phyloP scores from a whole-genome alignment of 2,329 filamentous ascomycete genomes.

The Fusarium falciforme region DNA sequence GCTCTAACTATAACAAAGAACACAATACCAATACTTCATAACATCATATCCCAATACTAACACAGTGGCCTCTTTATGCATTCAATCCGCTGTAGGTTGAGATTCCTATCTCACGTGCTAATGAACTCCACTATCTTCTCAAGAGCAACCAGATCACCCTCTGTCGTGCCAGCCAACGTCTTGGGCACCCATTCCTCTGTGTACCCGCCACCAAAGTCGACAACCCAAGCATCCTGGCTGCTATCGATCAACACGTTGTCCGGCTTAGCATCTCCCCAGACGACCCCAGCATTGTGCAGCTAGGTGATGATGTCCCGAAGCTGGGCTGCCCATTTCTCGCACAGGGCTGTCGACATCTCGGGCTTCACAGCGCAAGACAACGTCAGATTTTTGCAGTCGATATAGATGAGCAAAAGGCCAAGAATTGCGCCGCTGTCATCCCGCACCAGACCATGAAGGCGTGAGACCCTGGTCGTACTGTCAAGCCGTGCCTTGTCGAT shows the following conservation, averaged over 20 bases:
- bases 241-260: background rate
- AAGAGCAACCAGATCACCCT: constrained; percentile 9
- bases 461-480: constrained; percentile 10
- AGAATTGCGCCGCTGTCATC: constrained; percentile 7
- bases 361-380: constrained; percentile 11
- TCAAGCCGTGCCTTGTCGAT: constrained; percentile 19
- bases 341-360: background rate
- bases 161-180: background rate
- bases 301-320: constrained; percentile 21
- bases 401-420: constrained; percentile 33
- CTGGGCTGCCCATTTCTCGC: constrained; percentile 32
- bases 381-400: constrained; percentile 16
- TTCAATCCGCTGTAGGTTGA: background rate
- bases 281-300: constrained; percentile 18
- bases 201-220: constrained; percentile 1
- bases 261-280: background rate
- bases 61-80: no score
- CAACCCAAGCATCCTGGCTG: constrained; percentile 1
- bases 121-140: constrained; percentile 5
- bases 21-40: no score
- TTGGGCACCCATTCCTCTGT: background rate
- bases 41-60: no score
- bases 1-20: no score
- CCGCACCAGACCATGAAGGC: constrained; percentile 19
- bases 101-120: background rate